Percentiles rank a stretch among this genome's conserved stretches.
Evolutionary conservation across 306 rosid species (phyloP).

Genomic region (Glycine latifolia): DNA sequence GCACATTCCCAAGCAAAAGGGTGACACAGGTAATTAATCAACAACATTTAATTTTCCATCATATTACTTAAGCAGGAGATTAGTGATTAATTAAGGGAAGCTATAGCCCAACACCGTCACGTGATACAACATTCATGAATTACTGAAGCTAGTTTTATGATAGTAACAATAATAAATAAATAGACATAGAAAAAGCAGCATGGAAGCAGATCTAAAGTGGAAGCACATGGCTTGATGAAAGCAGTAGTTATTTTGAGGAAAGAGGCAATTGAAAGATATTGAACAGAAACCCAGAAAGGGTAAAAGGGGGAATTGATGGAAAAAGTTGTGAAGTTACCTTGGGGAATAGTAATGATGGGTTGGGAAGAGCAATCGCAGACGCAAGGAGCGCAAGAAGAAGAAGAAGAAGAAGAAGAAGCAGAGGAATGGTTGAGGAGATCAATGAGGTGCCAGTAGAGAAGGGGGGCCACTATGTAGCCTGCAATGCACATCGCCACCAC

Average conservation of each 20-base stretch:
- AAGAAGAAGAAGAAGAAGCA: too few relatives aligned
- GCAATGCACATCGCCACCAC: slow-evolving; percentile 68
- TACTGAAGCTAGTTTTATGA: too few relatives aligned
- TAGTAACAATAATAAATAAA: background rate
- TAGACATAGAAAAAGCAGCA: background rate
- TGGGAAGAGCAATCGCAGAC: slow-evolving; percentile 84
- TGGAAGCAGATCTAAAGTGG: slow-evolving; percentile 15
- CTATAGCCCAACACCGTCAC: background rate
- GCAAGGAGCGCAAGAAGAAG: slow-evolving; percentile 75
- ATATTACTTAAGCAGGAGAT: too few relatives aligned
- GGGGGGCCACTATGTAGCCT: slow-evolving; percentile 80
- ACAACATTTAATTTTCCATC: background rate
- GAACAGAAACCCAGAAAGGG: background rate
- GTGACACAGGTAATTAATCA: background rate
- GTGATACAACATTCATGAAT: background rate
- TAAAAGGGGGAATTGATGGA: too few relatives aligned
- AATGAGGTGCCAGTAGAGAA: slow-evolving; percentile 83
- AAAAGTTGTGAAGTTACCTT: slow-evolving; percentile 46
- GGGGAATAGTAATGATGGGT: slow-evolving; percentile 74
- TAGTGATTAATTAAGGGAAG: background rate
- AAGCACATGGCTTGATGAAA: background rate
- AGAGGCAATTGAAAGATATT: background rate
- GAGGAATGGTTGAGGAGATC: slow-evolving; percentile 57
- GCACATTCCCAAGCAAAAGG: background rate
- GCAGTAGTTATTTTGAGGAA: background rate